Evolutionary conservation across 2,329 filamentous ascomycete genomes (phyloP).

Genomic region (Clonostachys rosea): DNA sequence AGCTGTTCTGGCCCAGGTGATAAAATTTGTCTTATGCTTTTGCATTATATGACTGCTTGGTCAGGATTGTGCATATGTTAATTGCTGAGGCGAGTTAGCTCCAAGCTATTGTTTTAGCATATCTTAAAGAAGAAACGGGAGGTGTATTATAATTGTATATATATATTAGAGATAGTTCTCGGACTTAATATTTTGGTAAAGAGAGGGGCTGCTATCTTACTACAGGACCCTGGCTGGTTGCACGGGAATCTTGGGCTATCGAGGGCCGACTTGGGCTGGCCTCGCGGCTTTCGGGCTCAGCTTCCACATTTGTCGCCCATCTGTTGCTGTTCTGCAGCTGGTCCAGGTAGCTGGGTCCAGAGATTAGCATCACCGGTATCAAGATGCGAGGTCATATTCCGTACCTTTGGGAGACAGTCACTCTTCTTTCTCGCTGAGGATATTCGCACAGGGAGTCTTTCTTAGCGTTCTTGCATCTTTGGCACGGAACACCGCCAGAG

Average conservation of each 20-base stretch:
- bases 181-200: too few species aligned
- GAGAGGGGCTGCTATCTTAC: too few species aligned
- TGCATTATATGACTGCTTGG: too few species aligned
- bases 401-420: slow-evolving; percentile 6
- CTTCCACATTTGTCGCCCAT: background rate
- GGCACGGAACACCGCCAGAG: slow-evolving; percentile 5
- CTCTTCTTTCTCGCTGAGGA: slow-evolving; percentile 3
- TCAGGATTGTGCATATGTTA: too few species aligned
- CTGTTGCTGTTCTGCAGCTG: slow-evolving; percentile 2
- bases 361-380: background rate
- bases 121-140: too few species aligned
- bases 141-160: too few species aligned
- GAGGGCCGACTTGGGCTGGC: background rate
- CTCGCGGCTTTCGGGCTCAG: background rate
- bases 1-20: too few species aligned
- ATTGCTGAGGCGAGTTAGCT: too few species aligned
- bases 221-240: slow-evolving; percentile 1
- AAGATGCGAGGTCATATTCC: background rate
- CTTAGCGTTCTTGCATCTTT: slow-evolving; percentile 5
- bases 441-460: slow-evolving; percentile 4
- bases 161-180: too few species aligned
- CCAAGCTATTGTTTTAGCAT: too few species aligned
- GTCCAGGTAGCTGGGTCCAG: slow-evolving; percentile 3
- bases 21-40: too few species aligned
- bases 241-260: slow-evolving; percentile 3